Percentiles rank a stretch among this genome's conserved stretches.
These are phyloP conservation scores for Elsinoe australis DNA, from an alignment of 2,329 filamentous ascomycete species.

Conservation along the genomic window DNA sequence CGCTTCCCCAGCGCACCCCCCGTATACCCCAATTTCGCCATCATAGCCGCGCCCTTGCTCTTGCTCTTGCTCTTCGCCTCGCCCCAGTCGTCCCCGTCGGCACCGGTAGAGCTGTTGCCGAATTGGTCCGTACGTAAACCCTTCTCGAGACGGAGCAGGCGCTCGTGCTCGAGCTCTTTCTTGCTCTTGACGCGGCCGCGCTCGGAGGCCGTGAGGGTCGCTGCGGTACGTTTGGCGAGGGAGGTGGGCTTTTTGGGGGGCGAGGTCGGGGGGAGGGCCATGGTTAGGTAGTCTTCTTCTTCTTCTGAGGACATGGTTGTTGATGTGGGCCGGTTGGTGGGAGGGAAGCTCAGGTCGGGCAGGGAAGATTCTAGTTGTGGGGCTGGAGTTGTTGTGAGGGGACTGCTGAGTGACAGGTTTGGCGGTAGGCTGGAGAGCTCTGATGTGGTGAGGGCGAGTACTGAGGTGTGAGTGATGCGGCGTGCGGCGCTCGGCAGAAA, in stretches of 20 bases:
- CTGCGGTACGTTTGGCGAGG: conserved; percentile 48
- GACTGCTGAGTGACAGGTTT: not conserved
- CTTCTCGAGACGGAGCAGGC: conserved; percentile 2
- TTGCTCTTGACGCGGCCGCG: conserved; percentile 65
- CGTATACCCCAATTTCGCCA: conserved; percentile 90
- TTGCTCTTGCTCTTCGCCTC: conserved; percentile 54
- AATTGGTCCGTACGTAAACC: not conserved
- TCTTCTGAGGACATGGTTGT: conserved; percentile 36
- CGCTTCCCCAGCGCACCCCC: conserved; percentile 61
- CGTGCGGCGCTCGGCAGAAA: too few species aligned
- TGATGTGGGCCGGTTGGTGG: not conserved
- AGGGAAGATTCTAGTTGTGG: not conserved
- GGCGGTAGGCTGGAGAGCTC: too few species aligned
- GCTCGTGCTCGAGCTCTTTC: conserved; percentile 65
- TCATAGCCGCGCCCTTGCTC: conserved; percentile 82
- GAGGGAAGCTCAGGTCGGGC: not conserved
- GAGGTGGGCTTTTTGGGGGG: conserved; percentile 49
- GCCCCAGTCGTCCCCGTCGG: conserved; percentile 65
- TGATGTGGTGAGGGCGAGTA: too few species aligned
- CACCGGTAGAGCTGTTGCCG: conserved; percentile 63
- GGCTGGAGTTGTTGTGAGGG: too few species aligned
- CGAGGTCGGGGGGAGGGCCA: conserved; percentile 59
- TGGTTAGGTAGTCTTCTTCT: conserved; percentile 95
- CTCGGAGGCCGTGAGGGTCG: conserved; percentile 52
- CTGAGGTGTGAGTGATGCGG: too few species aligned